Evolutionary conservation across 306 rosid species (phyloP).

Genomic region (Prunus mira): DNA sequence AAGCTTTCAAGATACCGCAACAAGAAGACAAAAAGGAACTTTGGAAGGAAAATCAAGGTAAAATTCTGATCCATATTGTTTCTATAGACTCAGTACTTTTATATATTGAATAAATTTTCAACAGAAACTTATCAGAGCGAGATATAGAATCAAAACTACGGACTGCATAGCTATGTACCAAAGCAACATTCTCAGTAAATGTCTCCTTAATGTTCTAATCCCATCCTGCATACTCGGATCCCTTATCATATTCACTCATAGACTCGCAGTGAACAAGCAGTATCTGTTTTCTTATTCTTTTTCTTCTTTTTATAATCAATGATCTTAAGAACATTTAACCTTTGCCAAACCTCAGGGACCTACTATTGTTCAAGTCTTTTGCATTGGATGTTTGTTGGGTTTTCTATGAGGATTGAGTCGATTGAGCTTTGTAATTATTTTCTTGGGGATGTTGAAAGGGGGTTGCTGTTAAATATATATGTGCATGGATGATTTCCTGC

Average conservation of each 20-base stretch:
- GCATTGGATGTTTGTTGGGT: too few species aligned
- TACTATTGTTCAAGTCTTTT: not conserved
- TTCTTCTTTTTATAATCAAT: not conserved
- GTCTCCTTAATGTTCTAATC: not conserved
- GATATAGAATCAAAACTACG: not conserved
- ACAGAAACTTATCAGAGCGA: not conserved
- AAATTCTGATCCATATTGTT: not conserved
- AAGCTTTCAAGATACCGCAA: conserved; percentile 93
- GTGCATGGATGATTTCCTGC: not conserved
- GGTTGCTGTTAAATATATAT: not conserved
- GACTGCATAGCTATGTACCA: not conserved
- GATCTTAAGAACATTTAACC: not conserved
- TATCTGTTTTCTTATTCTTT: not conserved
- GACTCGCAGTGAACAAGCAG: not conserved
- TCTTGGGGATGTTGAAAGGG: conserved; percentile 10
- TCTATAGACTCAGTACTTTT: not conserved
- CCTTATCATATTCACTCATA: not conserved
- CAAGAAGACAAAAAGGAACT: conserved; percentile 89
- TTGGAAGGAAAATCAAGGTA: conserved; percentile 99
- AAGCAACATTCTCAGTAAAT: not conserved
- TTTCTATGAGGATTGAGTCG: too few species aligned
- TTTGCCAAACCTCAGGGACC: not conserved
- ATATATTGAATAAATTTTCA: not conserved
- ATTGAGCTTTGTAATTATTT: not conserved
- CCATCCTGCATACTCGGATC: not conserved